These are phyloP conservation scores for Alternaria arbusti DNA, from an alignment of 2,329 filamentous ascomycete species.

Conservation along the genomic window DNA sequence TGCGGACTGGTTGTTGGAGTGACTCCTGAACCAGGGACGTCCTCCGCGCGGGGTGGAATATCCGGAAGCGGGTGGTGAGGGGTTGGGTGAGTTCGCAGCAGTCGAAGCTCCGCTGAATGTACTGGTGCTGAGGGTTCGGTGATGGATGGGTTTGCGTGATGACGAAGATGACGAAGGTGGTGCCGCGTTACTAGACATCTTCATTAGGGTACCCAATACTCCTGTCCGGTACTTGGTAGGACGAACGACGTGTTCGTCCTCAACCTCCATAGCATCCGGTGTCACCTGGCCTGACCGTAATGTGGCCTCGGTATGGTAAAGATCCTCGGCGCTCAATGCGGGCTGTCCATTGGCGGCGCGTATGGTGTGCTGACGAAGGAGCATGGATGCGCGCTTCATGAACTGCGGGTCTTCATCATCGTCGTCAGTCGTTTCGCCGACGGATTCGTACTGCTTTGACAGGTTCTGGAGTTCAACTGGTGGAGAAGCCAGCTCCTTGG, in stretches of 20 bases:
- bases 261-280: conserved; percentile 57
- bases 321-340: conserved; percentile 30
- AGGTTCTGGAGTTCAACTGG: conserved; percentile 25
- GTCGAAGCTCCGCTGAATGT: conserved; percentile 44
- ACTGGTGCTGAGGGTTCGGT: conserved; percentile 34
- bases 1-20: conserved; percentile 45
- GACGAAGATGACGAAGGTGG: conserved; percentile 11
- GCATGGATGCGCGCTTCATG: conserved; percentile 51
- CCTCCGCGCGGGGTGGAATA: conserved; percentile 48
- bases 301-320: conserved; percentile 40
- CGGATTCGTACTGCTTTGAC: conserved; percentile 23
- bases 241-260: conserved; percentile 69
- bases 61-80: conserved; percentile 53
- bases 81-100: conserved; percentile 44
- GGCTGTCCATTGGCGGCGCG: conserved; percentile 16
- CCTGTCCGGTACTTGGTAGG: conserved; percentile 75
- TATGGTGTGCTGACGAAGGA: conserved; percentile 44
- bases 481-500: conserved; percentile 37
- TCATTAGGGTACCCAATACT: conserved; percentile 74
- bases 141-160: conserved; percentile 15
- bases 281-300: conserved; percentile 56
- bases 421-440: conserved; percentile 27
- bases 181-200: conserved; percentile 42
- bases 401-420: conserved; percentile 42
- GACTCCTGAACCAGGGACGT: conserved; percentile 47